A percentile compares a stretch with the other conserved stretches of the same genome.
phyloP scores from a whole-genome alignment of 2,329 filamentous ascomycete genomes.

The Aureobasidium sp. region DNA sequence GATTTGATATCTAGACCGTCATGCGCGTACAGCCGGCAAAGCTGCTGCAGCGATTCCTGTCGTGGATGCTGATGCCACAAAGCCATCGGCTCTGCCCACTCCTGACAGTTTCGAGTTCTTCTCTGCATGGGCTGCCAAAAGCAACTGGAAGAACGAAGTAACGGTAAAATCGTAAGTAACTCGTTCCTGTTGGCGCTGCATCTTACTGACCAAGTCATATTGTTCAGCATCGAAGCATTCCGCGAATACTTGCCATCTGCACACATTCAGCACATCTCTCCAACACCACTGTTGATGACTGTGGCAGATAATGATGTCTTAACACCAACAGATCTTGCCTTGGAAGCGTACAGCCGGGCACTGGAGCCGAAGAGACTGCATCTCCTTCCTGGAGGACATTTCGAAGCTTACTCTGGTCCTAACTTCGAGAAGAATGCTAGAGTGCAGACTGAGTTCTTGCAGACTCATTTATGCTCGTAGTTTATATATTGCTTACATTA shows the following conservation, averaged over 20 bases:
- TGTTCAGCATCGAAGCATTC: conserved; percentile 24
- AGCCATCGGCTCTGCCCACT: conserved; percentile 29
- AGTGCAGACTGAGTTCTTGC: not conserved
- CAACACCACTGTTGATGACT: conserved; percentile 34
- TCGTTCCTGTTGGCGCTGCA: not conserved
- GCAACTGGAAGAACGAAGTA: conserved; percentile 34
- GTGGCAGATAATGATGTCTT: conserved; percentile 30
- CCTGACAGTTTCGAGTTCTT: conserved; percentile 33
- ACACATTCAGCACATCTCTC: conserved; percentile 24
- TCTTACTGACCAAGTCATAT: not conserved
- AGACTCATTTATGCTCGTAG: not conserved
- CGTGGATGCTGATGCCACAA: conserved; percentile 22
- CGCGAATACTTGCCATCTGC: conserved; percentile 25
- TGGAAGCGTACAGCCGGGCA: conserved; percentile 32
- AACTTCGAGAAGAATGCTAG: conserved; percentile 28
- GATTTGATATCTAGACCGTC: not conserved
- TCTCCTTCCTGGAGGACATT: conserved; percentile 34
- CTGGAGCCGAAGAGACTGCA: conserved; percentile 35
- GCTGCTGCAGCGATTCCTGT: not conserved
- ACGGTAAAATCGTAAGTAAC: conserved; percentile 27
- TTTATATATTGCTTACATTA: not conserved
- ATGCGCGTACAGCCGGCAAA: not conserved
- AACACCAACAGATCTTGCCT: conserved; percentile 29
- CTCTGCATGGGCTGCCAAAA: conserved; percentile 28
- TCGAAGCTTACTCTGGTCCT: conserved; percentile 30